phyloP scores from a whole-genome alignment of 441 rosid genomes.

The Syzygium syzygioides region DNA sequence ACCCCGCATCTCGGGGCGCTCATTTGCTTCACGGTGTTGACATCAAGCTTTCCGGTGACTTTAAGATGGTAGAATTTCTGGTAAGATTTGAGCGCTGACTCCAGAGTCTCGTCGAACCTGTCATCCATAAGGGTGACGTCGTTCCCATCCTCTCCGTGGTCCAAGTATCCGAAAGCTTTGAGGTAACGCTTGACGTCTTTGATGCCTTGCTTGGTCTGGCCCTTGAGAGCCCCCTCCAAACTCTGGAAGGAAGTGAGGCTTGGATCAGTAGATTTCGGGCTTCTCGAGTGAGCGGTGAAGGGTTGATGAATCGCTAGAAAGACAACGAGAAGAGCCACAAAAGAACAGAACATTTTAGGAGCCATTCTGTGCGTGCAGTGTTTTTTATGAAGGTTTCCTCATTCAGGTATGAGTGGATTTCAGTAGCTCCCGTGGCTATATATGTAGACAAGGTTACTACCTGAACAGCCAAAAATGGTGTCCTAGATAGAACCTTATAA shows the following conservation, averaged over 20 bases:
- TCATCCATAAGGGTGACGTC: background rate
- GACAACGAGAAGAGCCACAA: background rate
- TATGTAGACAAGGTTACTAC: too few relatives aligned
- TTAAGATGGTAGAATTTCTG: slow-evolving; percentile 17
- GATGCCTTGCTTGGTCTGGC: slow-evolving; percentile 16
- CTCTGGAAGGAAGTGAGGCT: background rate
- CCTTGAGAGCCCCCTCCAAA: slow-evolving; percentile 11
- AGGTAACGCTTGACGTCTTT: slow-evolving; percentile 15
- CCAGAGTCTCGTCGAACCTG: slow-evolving; percentile 20
- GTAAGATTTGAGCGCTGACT: slow-evolving; percentile 19
- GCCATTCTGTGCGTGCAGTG: background rate
- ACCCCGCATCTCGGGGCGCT: slow-evolving; percentile 22
- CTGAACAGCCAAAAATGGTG: background rate
- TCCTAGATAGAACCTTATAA: background rate
- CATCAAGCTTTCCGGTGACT: slow-evolving; percentile 20
- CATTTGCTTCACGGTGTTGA: slow-evolving; percentile 6
- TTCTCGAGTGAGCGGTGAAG: background rate
- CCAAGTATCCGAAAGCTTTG: slow-evolving; percentile 13
- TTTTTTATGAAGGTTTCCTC: background rate
- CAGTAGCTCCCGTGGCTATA: too few relatives aligned
- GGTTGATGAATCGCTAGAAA: background rate
- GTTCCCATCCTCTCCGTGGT: background rate
- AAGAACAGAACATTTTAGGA: background rate
- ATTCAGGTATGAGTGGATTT: too few relatives aligned
- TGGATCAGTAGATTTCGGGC: background rate